Evolutionary conservation across 805 yeast species (phyloP), one percentile per base, ranked within the genome.

Genomic region (Vanderwaltozyma tropicalis): DNA sequence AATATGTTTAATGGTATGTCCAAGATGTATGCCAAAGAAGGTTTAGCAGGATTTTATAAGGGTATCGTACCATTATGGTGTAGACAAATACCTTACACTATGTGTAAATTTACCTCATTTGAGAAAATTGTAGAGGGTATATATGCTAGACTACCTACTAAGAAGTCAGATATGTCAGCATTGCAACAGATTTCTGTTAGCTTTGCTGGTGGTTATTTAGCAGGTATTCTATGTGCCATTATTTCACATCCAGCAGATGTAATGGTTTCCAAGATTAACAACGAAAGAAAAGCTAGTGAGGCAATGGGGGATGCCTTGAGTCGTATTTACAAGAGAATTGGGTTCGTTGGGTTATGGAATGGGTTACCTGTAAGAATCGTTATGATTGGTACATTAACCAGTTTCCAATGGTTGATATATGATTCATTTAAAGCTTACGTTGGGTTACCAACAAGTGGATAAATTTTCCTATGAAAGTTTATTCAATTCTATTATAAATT

Each of bases 171-270:
- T 41, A 85, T 83, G 69, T 66, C 84, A 11, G 62, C 78, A 31
- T 48, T 78, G 31, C 80, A 80, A 54, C 96, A 92, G 64, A 89
- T 96, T 17, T 94, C 96, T 36, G 95, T 92, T 29, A 85, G 95
- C 18, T 92, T 89, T 67, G 68, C 78, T 34, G 96, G 95, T 62
- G 97, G 98, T 59, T 89, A 89, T 67, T 74, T 89, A 57, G 98
- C 97, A 10, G 98, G 97, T 78, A 79, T 92, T 39, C 76, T 88
- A 67, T 89, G 96, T 69, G 97, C 98, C 7, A 67, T 82, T 37
- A 92, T 88, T 14, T 88, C 96, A 20, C 96, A 92, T 62, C 98
- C 98, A 16, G 97, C 97, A n/a, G 98, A 89, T 63, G 96, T 89
- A 25, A 80, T 92, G 95, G 97, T 89, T 19, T 83, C 95, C 34